These are phyloP conservation scores for Diaporthe citriasiana DNA, from an alignment of 2,329 filamentous ascomycete genomes.

Conservation along the genomic window DNA sequence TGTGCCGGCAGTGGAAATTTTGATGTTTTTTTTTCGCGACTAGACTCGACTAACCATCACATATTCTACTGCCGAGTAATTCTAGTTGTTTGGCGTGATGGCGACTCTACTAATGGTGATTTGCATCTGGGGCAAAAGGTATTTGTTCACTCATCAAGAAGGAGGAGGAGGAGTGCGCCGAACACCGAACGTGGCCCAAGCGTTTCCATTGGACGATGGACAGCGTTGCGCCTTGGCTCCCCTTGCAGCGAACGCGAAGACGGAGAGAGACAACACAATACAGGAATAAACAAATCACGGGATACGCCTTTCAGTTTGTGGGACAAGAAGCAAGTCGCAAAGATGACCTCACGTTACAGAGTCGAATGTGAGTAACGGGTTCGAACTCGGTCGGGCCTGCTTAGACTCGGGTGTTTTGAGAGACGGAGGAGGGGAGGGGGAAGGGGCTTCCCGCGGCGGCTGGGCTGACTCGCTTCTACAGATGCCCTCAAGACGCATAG, in stretches of 20 bases:
- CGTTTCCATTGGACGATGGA: conserved; percentile 15
- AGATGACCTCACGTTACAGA: conserved; percentile 75
- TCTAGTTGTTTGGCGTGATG: background rate
- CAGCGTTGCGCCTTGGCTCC: conserved; percentile 16
- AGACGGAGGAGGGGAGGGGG: background rate
- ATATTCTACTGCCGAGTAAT: background rate
- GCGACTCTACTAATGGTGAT: background rate
- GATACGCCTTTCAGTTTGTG: background rate
- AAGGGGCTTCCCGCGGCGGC: background rate
- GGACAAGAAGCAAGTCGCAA: conserved; percentile 13
- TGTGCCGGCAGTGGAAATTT: background rate
- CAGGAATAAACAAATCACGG: background rate
- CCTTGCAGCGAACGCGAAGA: background rate
- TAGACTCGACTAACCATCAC: background rate
- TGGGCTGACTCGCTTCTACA: conserved; percentile 49
- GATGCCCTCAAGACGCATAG: conserved; percentile 85
- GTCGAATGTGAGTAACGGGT: conserved; percentile 75
- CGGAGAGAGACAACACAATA: background rate
- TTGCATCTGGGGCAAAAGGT: background rate
- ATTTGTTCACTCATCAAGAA: background rate
- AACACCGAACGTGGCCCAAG: conserved; percentile 38
- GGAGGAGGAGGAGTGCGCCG: conserved; percentile 2
- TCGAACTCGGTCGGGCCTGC: background rate
- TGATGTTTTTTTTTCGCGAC: background rate
- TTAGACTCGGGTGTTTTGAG: background rate